A percentile compares a stretch with the other conserved stretches of the same genome.
Conservation (phyloP, 805 yeast genomes). For the Tetrapisispora taiwanensis region DNA sequence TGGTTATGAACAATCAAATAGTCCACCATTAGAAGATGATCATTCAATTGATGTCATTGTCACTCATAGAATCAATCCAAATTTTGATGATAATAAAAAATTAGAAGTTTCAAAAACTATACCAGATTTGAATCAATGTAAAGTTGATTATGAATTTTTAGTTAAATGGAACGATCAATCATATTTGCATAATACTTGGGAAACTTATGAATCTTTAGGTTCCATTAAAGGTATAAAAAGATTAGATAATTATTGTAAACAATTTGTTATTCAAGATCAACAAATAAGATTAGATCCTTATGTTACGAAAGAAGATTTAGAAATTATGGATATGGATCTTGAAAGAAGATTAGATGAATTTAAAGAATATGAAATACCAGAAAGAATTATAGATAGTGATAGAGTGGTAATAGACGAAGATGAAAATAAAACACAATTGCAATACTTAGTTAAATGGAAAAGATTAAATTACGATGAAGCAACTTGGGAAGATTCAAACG, state of each 20-base stretch:
- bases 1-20: slow-evolving; percentile 19
- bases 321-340: slow-evolving; percentile 81
- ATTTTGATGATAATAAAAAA: slow-evolving; percentile 10
- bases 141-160: slow-evolving; percentile 46
- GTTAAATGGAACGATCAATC: slow-evolving; percentile 84
- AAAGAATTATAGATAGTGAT: slow-evolving; percentile 79
- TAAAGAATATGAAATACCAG: slow-evolving; percentile 75
- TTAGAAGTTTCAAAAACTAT: slow-evolving; percentile 24
- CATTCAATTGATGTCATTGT: slow-evolving; percentile 23
- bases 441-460: slow-evolving; percentile 88
- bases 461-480: slow-evolving; percentile 89
- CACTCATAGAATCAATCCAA: slow-evolving; percentile 18
- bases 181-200: slow-evolving; percentile 95
- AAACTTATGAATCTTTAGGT: slow-evolving; percentile 46
- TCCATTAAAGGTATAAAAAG: slow-evolving; percentile 64
- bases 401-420: slow-evolving; percentile 39
- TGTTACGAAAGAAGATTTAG: slow-evolving; percentile 85
- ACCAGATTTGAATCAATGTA: slow-evolving; percentile 41
- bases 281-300: slow-evolving; percentile 67
- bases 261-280: slow-evolving; percentile 58
- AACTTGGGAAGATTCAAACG: slow-evolving; percentile 92
- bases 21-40: slow-evolving; percentile 29
- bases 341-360: slow-evolving; percentile 76
- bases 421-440: slow-evolving; percentile 54
- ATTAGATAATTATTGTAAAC: slow-evolving; percentile 85